Conservation (phyloP, 1,139 yeast genomes). For the Yamadazyma sp. region DNA sequence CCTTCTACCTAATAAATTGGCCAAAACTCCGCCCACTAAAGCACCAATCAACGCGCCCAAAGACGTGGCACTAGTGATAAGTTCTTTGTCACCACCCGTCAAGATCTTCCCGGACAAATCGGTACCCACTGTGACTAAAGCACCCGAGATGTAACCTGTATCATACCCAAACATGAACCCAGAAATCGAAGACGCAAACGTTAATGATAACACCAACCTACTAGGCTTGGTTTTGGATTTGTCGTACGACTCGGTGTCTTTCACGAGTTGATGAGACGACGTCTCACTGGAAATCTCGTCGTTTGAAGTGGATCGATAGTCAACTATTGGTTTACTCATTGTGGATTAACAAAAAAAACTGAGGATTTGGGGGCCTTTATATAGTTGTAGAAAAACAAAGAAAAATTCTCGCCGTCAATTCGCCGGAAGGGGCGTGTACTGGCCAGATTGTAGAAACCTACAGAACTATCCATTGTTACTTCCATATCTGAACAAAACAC, state of each 20-base stretch:
- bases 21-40: slow-evolving; percentile 70
- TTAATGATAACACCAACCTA: slow-evolving; percentile 62
- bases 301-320: slow-evolving; percentile 6
- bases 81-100: slow-evolving; percentile 77
- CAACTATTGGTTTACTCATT: slow-evolving; percentile 6
- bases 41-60: slow-evolving; percentile 87
- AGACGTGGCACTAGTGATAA: slow-evolving; percentile 93
- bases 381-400: neutral
- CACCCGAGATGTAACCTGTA: slow-evolving; percentile 93
- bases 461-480: too few relatives aligned
- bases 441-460: neutral
- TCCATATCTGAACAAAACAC: too few relatives aligned
- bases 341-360: neutral
- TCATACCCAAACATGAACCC: slow-evolving; percentile 98
- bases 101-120: slow-evolving; percentile 58
- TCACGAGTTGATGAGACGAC: slow-evolving; percentile 11
- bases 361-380: neutral
- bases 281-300: slow-evolving; percentile 8
- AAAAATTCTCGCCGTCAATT: slow-evolving; percentile 2
- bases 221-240: slow-evolving; percentile 43
- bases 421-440: slow-evolving; percentile 1
- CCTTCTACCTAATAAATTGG: slow-evolving; percentile 82
- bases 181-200: slow-evolving; percentile 81
- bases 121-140: slow-evolving; percentile 78
- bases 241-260: slow-evolving; percentile 4